Conservation (phyloP, 352 stramenopile species). For the Phytopythium helicoides region DNA sequence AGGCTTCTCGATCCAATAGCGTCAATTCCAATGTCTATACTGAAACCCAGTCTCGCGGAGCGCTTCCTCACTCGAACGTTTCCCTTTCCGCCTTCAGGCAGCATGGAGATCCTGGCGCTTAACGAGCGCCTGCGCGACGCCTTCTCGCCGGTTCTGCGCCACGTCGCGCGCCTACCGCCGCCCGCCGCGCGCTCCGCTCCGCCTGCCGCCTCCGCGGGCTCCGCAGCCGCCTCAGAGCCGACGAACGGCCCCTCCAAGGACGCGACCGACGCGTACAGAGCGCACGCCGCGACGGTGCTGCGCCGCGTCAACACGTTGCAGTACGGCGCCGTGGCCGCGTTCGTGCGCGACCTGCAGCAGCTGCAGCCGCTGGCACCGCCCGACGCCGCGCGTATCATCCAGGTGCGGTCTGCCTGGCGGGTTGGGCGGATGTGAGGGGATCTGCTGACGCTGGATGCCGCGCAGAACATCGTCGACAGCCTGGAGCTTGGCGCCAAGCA, state of each 20-base stretch:
- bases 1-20: constrained; percentile 89
- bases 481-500: constrained; percentile 1
- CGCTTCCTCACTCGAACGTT: neutral
- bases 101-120: constrained; percentile 54
- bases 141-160: constrained; percentile 61
- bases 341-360: constrained; percentile 49
- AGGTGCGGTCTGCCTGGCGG: neutral
- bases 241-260: constrained; percentile 8
- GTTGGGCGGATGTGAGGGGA: too few species aligned
- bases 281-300: constrained; percentile 39
- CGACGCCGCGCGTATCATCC: constrained; percentile 6
- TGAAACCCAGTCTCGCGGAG: neutral
- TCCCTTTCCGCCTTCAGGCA: neutral
- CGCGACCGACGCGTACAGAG: too few species aligned
- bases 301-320: constrained; percentile 61
- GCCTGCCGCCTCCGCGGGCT: neutral
- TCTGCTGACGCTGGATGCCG: too few species aligned
- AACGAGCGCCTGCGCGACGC: constrained; percentile 63
- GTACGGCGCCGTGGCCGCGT: constrained; percentile 50
- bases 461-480: constrained; percentile 6
- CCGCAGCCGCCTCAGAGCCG: neutral
- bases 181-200: neutral
- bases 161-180: constrained; percentile 27
- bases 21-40: neutral
- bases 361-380: constrained; percentile 25